phyloP scores from a whole-genome alignment of 1,139 yeast genomes.

The Pneumocystis wakefieldiae region DNA sequence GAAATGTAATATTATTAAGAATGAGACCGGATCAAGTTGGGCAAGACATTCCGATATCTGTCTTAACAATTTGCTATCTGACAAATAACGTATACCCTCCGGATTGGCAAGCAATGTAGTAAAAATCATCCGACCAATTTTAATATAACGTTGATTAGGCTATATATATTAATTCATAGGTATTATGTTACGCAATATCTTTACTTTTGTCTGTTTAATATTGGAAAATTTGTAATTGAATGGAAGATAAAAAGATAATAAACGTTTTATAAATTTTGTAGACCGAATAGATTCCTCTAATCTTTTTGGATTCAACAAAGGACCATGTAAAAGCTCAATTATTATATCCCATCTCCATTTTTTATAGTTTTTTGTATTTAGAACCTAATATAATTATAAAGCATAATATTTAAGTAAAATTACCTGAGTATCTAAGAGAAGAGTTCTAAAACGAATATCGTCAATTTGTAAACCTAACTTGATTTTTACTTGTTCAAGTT shows the following conservation, averaged over 20 bases:
- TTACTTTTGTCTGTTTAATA: conserved; percentile 32
- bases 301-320: conserved; percentile 52
- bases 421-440: conserved; percentile 56
- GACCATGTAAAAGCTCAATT: conserved; percentile 59
- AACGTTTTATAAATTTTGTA: conserved; percentile 71
- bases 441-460: conserved; percentile 51
- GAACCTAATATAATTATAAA: conserved; percentile 7
- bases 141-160: conserved; percentile 41
- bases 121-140: conserved; percentile 59
- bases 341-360: conserved; percentile 83
- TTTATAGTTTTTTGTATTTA: conserved; percentile 61
- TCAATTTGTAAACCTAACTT: conserved; percentile 43
- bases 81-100: conserved; percentile 54
- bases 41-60: conserved; percentile 81
- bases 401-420: background rate
- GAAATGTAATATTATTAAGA: background rate
- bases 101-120: conserved; percentile 46
- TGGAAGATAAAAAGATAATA: conserved; percentile 80
- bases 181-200: background rate
- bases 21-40: conserved; percentile 49
- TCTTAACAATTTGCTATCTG: conserved; percentile 62
- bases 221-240: conserved; percentile 73
- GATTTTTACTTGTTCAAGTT: conserved; percentile 31
- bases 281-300: conserved; percentile 67
- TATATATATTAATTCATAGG: background rate